Evolutionary conservation across 1,284 basidiomycete genomes (phyloP).

Genomic region (Bondarzewia mesenterica): DNA sequence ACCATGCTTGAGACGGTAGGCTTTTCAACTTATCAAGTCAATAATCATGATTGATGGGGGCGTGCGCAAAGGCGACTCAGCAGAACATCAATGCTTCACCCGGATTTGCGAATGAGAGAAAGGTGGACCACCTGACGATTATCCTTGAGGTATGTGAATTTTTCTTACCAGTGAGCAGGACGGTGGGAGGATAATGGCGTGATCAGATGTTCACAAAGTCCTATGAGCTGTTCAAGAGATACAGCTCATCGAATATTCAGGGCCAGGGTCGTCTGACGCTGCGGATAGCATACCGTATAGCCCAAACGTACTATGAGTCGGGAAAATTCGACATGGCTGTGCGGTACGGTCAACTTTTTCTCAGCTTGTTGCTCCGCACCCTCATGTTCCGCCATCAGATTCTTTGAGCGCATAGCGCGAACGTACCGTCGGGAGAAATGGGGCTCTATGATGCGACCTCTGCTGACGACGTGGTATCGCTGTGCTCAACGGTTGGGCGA

Average conservation of each 20-base stretch:
- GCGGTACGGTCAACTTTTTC: slow-evolving; percentile 34
- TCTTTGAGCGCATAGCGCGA: slow-evolving; percentile 82
- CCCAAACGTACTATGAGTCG: slow-evolving; percentile 70
- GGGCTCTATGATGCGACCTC: slow-evolving; percentile 60
- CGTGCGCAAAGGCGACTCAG: slow-evolving; percentile 8
- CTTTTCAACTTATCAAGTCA: too few species aligned
- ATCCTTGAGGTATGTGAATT: slow-evolving; percentile 61
- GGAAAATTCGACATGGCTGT: slow-evolving; percentile 80
- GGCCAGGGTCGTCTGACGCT: slow-evolving; percentile 69
- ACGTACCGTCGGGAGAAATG: slow-evolving; percentile 80
- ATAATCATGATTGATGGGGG: not conserved
- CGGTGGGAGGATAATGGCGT: not conserved
- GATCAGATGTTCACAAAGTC: slow-evolving; percentile 85
- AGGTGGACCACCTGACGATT: slow-evolving; percentile 77
- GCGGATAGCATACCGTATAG: slow-evolving; percentile 82
- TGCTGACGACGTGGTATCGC: slow-evolving; percentile 71
- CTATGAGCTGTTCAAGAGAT: slow-evolving; percentile 83
- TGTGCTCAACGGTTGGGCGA: slow-evolving; percentile 73
- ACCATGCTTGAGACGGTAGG: slow-evolving; percentile 46
- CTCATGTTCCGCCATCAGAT: slow-evolving; percentile 37
- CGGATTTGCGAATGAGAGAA: slow-evolving; percentile 79
- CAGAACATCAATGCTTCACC: slow-evolving; percentile 32
- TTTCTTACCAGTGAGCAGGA: not conserved
- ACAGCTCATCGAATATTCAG: slow-evolving; percentile 34
- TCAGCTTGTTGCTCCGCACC: not conserved